Base-by-base conservation (phyloP, 192 early-diverging fungal species). In the Coemansia sp. region DNA sequence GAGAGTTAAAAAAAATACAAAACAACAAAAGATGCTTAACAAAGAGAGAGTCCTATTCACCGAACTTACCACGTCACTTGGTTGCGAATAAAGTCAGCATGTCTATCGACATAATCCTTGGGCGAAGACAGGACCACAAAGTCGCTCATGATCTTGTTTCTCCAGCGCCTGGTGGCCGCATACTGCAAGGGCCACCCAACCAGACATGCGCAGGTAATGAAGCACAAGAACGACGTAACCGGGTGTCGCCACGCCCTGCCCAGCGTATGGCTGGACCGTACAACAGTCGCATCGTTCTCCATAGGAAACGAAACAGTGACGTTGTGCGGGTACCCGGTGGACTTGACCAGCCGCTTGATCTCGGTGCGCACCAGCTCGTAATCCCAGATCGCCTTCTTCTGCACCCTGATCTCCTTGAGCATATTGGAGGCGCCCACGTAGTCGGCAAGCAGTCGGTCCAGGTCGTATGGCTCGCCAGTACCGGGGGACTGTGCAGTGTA, bases 361-460 rank as follows among this genome's bases (percentile, higher is more conserved):
- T 74, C 68, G 1, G 62, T 60, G 37, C 80, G 71, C 15, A 69
- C 72, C 10, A 67, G 51, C 0, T 77, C 80, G 41, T 82, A 82
- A 64, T 82, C 80, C 80, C 80, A 82, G 16, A 82, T 82, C 7
- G 68, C 80, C 55, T 74, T 77, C 61, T 82, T 82, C 37, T 71
- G 66, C 22, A 82, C 72, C 7, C 40, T 21, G 21, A 82, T 66
- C 18, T 82, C 74, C 63, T 82, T 82, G 32, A 82, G 57, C 39
- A 67, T 59, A 42, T 74, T 77, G 5, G 73, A 65, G 0, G 80
- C 59, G 46, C 32, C 7, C 19, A 82, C 75, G 54, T 82, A 82
- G 62, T 62, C 72, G 4, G 55, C 64, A 57, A 82, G 51, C 4
- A 82, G 32, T 18, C 36, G 6, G 18, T 66, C 54, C 10, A 82